Evolutionary conservation across 179 eudicot genomes (phyloP).

Genomic region (Drosera spatulata): DNA sequence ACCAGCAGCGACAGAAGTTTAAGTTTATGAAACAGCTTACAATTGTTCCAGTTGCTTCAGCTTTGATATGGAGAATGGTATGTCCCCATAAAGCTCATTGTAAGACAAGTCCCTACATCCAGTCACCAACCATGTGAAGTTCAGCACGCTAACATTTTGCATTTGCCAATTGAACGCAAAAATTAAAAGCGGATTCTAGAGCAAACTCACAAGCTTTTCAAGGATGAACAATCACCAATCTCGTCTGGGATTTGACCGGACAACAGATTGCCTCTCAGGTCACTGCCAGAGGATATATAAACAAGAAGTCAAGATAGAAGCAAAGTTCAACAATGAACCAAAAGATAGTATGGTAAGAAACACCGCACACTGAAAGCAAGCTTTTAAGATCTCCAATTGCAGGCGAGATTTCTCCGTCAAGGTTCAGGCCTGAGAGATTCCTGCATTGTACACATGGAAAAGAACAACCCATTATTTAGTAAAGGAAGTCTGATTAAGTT

Average conservation of each 20-base stretch:
- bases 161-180: too few relatives aligned
- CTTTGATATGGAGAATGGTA: conserved; percentile 92
- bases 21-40: conserved; percentile 32
- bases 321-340: background rate
- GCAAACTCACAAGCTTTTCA: conserved; percentile 57
- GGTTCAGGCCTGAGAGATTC: conserved; percentile 86
- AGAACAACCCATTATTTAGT: too few relatives aligned
- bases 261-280: conserved; percentile 61
- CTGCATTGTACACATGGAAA: conserved; percentile 14
- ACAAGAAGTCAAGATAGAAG: background rate
- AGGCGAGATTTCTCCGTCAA: conserved; percentile 93
- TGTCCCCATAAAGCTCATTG: conserved; percentile 78
- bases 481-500: too few relatives aligned
- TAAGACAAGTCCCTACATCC: conserved; percentile 72
- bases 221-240: conserved; percentile 79
- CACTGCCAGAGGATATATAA: conserved; percentile 28
- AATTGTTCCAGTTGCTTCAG: conserved; percentile 69
- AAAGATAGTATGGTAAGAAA: background rate
- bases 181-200: background rate
- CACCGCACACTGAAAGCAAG: conserved; percentile 47
- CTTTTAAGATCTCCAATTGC: conserved; percentile 64
- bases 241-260: conserved; percentile 98
- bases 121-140: background rate
- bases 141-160: too few relatives aligned
- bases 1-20: background rate